A percentile compares a stretch with the other conserved stretches of the same genome.
Evolutionary conservation across 495 filamentous ascomycete species (phyloP).

Genomic region (Aspergillus conjunctus): DNA sequence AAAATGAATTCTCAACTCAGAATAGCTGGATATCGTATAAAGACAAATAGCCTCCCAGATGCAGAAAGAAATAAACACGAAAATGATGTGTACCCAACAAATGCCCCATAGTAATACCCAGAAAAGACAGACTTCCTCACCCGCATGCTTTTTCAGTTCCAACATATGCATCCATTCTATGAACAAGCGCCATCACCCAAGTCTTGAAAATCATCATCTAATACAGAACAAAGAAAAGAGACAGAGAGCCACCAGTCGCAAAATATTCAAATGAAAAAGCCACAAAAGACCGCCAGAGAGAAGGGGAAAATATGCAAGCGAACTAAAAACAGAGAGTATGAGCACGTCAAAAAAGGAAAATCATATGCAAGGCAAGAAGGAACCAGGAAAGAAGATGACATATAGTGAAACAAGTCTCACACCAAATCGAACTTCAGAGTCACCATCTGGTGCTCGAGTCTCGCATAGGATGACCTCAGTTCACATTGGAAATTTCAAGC

Average conservation of each 20-base stretch:
- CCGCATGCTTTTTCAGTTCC: conserved; percentile 28
- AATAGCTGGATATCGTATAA: conserved; percentile 28
- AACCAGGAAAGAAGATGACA: neutral
- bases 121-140: conserved; percentile 22
- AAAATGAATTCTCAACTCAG: conserved; percentile 19
- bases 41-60: conserved; percentile 46
- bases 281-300: neutral
- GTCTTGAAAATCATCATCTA: conserved; percentile 31
- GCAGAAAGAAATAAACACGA: conserved; percentile 24
- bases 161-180: conserved; percentile 33
- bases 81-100: conserved; percentile 34
- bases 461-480: conserved; percentile 23
- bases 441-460: conserved; percentile 16
- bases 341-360: conserved; percentile 13
- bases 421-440: neutral
- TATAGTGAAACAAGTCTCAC: neutral
- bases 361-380: conserved; percentile 9
- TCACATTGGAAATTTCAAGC: conserved; percentile 35
- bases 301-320: conserved; percentile 21
- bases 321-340: conserved; percentile 7
- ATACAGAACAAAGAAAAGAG: conserved; percentile 18
- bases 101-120: conserved; percentile 34
- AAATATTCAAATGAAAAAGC: conserved; percentile 8
- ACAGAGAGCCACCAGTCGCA: conserved; percentile 17
- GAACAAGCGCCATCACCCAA: conserved; percentile 28